phyloP scores from a whole-genome alignment of 2,329 filamentous ascomycete species.

The Aspergillus versicolor region DNA sequence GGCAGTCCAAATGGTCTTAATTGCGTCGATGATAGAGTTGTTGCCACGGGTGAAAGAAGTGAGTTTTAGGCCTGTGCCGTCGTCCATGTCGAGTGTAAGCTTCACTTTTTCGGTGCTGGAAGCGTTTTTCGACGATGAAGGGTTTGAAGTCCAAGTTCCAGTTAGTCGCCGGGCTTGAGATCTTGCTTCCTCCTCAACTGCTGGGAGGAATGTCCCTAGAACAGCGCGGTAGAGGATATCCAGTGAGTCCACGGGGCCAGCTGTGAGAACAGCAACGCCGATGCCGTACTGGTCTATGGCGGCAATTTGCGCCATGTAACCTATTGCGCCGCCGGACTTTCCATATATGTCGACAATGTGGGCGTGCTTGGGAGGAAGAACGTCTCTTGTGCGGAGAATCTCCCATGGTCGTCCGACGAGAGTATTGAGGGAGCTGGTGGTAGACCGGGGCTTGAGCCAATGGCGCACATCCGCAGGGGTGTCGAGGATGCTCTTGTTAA shows the following conservation, averaged over 20 bases:
- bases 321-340: conserved; percentile 37
- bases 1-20: conserved; percentile 14
- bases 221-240: conserved; percentile 30
- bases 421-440: conserved; percentile 28
- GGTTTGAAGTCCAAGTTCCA: conserved; percentile 11
- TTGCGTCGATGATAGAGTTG: conserved; percentile 16
- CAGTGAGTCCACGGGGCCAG: conserved; percentile 26
- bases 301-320: conserved; percentile 37
- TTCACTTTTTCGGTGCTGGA: not conserved
- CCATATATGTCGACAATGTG: conserved; percentile 35
- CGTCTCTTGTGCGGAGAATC: conserved; percentile 28
- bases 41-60: conserved; percentile 16
- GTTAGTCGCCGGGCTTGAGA: conserved; percentile 22
- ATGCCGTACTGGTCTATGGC: conserved; percentile 39
- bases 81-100: conserved; percentile 14
- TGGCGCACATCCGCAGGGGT: conserved; percentile 22
- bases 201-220: conserved; percentile 28
- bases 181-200: conserved; percentile 28
- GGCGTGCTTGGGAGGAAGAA: conserved; percentile 25
- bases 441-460: conserved; percentile 39
- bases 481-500: conserved; percentile 28
- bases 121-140: not conserved
- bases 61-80: conserved; percentile 17
- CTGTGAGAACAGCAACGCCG: conserved; percentile 31
- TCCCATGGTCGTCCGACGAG: conserved; percentile 43